Evolutionary conservation across 2,329 filamentous ascomycete species (phyloP).

Genomic region (Colletotrichum plurivorum): DNA sequence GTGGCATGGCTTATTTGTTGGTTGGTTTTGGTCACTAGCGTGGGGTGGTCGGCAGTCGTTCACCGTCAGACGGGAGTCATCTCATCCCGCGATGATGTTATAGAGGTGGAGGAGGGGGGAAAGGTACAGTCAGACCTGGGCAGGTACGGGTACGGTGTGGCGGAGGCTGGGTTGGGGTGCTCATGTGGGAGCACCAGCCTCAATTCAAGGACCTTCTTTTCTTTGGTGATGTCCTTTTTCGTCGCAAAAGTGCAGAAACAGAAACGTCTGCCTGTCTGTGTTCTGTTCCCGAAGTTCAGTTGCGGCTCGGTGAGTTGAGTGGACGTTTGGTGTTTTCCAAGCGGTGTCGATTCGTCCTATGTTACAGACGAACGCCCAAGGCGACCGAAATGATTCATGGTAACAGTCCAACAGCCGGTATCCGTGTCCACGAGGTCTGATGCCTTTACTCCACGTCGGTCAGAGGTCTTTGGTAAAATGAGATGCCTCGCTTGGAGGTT

Average conservation of each 20-base stretch:
- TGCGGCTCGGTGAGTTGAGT: conserved; percentile 5
- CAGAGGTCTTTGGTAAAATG: neutral
- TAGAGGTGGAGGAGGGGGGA: neutral
- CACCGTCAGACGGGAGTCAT: conserved; percentile 10
- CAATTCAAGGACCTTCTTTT: neutral
- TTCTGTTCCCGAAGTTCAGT: neutral
- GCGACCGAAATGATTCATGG: neutral
- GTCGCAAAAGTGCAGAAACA: neutral
- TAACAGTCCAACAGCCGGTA: too few relatives aligned
- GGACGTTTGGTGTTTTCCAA: neutral
- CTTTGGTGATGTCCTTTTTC: neutral
- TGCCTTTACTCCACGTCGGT: too few relatives aligned
- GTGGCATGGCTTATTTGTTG: neutral
- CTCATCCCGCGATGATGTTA: neutral
- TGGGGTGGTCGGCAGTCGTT: too few relatives aligned
- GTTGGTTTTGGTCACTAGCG: neutral
- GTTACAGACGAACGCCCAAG: neutral
- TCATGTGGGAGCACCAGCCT: neutral
- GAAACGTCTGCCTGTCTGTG: neutral
- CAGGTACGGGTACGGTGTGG: conserved; percentile 20
- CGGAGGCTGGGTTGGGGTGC: conserved; percentile 8
- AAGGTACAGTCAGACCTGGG: conserved; percentile 16
- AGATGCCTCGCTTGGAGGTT: neutral
- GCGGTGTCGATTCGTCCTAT: conserved; percentile 3
- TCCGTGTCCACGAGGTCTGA: too few relatives aligned